Evolutionary conservation across 2,329 filamentous ascomycete species (phyloP).

Genomic region (Sporothrix curviconia): DNA sequence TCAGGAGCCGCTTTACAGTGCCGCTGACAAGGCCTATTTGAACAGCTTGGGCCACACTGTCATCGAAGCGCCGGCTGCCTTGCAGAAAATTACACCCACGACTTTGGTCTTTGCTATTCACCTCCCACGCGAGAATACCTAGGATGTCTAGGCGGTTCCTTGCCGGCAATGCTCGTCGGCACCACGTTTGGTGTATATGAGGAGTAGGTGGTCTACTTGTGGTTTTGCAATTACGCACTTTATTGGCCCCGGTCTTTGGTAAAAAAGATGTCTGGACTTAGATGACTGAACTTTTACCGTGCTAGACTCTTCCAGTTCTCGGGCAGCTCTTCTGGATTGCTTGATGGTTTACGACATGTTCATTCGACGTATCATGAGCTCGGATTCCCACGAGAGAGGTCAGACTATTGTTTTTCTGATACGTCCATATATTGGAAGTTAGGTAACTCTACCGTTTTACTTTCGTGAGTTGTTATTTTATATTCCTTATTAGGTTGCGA

Average conservation of each 20-base stretch:
- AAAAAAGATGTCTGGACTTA: no score
- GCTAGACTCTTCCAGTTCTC: slow-evolving; percentile 12
- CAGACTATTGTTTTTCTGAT: slow-evolving; percentile 33
- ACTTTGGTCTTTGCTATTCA: slow-evolving; percentile 59
- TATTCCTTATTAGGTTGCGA: no score
- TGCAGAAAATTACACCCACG: slow-evolving; percentile 38
- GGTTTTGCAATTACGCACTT: no score
- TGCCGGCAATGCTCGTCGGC: slow-evolving; percentile 53
- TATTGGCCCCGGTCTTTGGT: background rate
- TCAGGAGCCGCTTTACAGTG: slow-evolving; percentile 49
- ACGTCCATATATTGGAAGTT: slow-evolving; percentile 39
- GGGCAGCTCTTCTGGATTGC: background rate
- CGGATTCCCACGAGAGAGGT: slow-evolving; percentile 34
- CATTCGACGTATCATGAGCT: slow-evolving; percentile 25
- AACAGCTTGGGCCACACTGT: slow-evolving; percentile 46
- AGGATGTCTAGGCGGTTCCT: slow-evolving; percentile 36
- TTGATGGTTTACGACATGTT: slow-evolving; percentile 7
- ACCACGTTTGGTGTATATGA: slow-evolving; percentile 48
- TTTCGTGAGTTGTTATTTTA: background rate
- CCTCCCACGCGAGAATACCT: slow-evolving; percentile 50
- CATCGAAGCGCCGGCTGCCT: slow-evolving; percentile 47
- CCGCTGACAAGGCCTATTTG: slow-evolving; percentile 46
- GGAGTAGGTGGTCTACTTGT: slow-evolving; percentile 35
- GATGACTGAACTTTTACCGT: no score
- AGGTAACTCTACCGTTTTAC: background rate